phyloP scores from a whole-genome alignment of 805 yeast species.

The Zygotorulaspora danielsina region DNA sequence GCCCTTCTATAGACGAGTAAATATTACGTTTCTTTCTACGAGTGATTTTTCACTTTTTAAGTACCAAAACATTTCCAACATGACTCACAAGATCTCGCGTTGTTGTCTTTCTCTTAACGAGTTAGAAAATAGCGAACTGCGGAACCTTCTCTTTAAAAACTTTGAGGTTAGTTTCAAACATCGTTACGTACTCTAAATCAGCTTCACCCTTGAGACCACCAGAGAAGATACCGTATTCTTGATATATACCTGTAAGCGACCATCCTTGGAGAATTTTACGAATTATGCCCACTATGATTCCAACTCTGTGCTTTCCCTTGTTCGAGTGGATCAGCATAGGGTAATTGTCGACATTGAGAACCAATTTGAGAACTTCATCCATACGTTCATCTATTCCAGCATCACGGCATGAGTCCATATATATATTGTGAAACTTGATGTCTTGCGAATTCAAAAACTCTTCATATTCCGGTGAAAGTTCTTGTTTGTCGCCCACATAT shows the following conservation, averaged over 20 bases:
- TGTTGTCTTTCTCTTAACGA: not conserved
- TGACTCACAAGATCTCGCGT: slow-evolving; percentile 1
- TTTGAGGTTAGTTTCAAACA: slow-evolving; percentile 60
- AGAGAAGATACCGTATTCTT: slow-evolving; percentile 89
- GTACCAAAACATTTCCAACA: not conserved
- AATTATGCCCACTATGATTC: slow-evolving; percentile 88
- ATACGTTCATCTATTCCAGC: slow-evolving; percentile 61
- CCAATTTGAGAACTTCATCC: slow-evolving; percentile 49
- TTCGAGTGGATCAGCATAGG: slow-evolving; percentile 90
- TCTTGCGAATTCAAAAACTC: slow-evolving; percentile 58
- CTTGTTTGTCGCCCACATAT: slow-evolving; percentile 75
- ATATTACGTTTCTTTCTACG: no score
- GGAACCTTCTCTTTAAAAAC: slow-evolving; percentile 53
- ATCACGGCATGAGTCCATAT: slow-evolving; percentile 70
- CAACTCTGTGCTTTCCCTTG: slow-evolving; percentile 96
- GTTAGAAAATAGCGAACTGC: slow-evolving; percentile 43
- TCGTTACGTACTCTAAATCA: slow-evolving; percentile 85
- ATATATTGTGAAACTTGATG: slow-evolving; percentile 54
- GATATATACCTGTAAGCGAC: slow-evolving; percentile 89
- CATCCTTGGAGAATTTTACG: slow-evolving; percentile 85
- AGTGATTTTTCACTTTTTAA: not conserved
- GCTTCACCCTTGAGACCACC: slow-evolving; percentile 83
- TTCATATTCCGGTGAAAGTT: slow-evolving; percentile 48
- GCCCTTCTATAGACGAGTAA: no score
- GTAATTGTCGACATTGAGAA: slow-evolving; percentile 63